A percentile compares a stretch with the other conserved stretches of the same genome.
Evolutionary conservation across 169 alveolate genomes (phyloP).

Genomic region (Cryptosporidium viatorum): DNA sequence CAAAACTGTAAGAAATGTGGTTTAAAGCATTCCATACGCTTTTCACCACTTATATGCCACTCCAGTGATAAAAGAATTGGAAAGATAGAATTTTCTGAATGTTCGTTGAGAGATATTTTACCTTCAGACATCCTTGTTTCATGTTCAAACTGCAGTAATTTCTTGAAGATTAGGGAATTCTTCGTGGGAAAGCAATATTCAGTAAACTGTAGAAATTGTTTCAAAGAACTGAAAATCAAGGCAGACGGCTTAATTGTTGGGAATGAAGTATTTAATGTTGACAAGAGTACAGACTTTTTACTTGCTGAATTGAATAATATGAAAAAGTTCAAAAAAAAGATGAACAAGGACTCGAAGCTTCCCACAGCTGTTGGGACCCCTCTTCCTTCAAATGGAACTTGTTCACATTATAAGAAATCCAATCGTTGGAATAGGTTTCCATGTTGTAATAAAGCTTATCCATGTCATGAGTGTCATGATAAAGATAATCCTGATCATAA

Average conservation of each 20-base stretch:
- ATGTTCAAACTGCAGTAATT: conserved; percentile 52
- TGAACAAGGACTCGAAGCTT: conserved; percentile 32
- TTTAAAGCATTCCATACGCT: conserved; percentile 31
- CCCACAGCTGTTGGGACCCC: conserved; percentile 83
- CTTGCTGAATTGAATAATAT: conserved; percentile 24
- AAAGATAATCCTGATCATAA: conserved; percentile 83
- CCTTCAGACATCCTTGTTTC: conserved; percentile 56
- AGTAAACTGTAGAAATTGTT: conserved; percentile 62
- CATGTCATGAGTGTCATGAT: conserved; percentile 90
- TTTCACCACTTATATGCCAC: conserved; percentile 60
- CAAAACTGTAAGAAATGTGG: conserved; percentile 59
- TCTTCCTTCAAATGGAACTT: conserved; percentile 86
- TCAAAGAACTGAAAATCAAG: conserved; percentile 32
- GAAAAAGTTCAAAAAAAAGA: conserved; percentile 8
- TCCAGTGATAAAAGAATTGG: conserved; percentile 24
- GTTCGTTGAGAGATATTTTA: conserved; percentile 28
- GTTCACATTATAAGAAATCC: conserved; percentile 90
- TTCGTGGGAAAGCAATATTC: conserved; percentile 46
- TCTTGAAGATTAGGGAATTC: conserved; percentile 30
- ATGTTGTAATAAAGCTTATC: conserved; percentile 89
- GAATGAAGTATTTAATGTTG: conserved; percentile 23
- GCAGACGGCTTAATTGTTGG: conserved; percentile 33
- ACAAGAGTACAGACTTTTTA: conserved; percentile 62
- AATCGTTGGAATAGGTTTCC: conserved; percentile 90
- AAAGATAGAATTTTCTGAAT: conserved; percentile 49